Evolutionary conservation across 2,329 filamentous ascomycete species (phyloP).

Genomic region (Clonostachys chloroleuca): DNA sequence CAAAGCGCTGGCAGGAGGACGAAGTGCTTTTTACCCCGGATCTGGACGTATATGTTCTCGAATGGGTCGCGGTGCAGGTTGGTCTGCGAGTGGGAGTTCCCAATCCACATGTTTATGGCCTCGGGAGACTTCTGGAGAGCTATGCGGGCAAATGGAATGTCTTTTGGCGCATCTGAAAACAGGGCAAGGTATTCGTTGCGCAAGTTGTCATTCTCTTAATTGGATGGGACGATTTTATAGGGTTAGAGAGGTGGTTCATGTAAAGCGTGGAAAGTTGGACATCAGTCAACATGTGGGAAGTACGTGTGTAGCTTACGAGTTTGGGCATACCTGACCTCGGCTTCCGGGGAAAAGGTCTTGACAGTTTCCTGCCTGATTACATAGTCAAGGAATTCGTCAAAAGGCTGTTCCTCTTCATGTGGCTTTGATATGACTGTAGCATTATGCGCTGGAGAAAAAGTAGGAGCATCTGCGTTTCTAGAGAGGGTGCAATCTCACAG

Average conservation of each 20-base stretch:
- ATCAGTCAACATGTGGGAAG: neutral
- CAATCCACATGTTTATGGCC: conserved; percentile 81
- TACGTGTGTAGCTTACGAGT: conserved; percentile 51
- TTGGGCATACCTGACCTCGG: conserved; percentile 67
- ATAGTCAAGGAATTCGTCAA: conserved; percentile 57
- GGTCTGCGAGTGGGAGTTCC: conserved; percentile 65
- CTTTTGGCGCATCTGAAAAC: conserved; percentile 55
- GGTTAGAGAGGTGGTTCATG: neutral
- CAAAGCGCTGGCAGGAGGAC: conserved; percentile 68
- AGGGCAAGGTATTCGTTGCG: conserved; percentile 65
- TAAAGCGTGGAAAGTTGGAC: neutral
- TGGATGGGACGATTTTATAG: neutral
- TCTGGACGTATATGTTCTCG: conserved; percentile 79
- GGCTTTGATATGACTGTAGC: conserved; percentile 64
- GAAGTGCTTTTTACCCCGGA: conserved; percentile 71
- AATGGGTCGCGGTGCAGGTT: conserved; percentile 80
- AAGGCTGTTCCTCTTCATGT: conserved; percentile 60
- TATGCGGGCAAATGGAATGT: conserved; percentile 69
- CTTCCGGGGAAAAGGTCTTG: conserved; percentile 12
- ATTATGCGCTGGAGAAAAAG: conserved; percentile 12
- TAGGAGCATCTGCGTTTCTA: conserved; percentile 32
- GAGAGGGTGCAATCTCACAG: neutral
- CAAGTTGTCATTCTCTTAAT: conserved; percentile 73
- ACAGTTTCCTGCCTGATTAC: conserved; percentile 53
- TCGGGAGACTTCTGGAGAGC: conserved; percentile 64